A percentile compares a stretch with the other conserved stretches of the same genome.
Evolutionary conservation across 345 rosid genomes (phyloP).

Genomic region (Punica granatum): DNA sequence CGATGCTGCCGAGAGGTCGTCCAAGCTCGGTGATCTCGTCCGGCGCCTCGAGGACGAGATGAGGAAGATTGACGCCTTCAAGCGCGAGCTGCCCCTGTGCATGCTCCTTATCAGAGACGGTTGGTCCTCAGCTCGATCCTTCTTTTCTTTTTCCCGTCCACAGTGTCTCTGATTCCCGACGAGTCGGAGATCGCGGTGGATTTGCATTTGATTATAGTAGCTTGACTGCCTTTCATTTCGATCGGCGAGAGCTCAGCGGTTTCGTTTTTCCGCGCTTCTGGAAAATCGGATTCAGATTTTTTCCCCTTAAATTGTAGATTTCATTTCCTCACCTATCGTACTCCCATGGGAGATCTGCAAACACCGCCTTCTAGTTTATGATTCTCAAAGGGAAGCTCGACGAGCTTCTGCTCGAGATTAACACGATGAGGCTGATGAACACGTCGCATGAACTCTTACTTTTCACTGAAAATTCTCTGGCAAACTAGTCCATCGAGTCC

Average conservation of each 20-base stretch:
- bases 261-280: background rate
- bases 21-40: conserved; percentile 46
- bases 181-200: background rate
- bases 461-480: too few species aligned
- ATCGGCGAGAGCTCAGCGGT: background rate
- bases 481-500: too few species aligned
- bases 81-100: conserved; percentile 86
- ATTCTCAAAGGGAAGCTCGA: background rate
- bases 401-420: background rate
- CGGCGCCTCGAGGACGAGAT: conserved; percentile 63
- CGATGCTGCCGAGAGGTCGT: conserved; percentile 29
- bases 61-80: conserved; percentile 72
- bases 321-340: background rate
- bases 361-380: background rate
- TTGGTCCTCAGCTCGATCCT: conserved; percentile 15
- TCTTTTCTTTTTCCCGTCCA: background rate
- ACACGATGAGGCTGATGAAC: background rate
- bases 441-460: too few species aligned
- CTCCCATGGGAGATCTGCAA: background rate
- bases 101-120: conserved; percentile 73
- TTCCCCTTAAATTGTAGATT: background rate
- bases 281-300: background rate
- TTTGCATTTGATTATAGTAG: background rate
- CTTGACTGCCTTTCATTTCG: background rate
- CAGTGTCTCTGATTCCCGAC: background rate